Evolutionary conservation across 768 basidiomycete species (phyloP), one percentile per base, ranked within the genome.

Genomic region (Lactarius tabidus): DNA sequence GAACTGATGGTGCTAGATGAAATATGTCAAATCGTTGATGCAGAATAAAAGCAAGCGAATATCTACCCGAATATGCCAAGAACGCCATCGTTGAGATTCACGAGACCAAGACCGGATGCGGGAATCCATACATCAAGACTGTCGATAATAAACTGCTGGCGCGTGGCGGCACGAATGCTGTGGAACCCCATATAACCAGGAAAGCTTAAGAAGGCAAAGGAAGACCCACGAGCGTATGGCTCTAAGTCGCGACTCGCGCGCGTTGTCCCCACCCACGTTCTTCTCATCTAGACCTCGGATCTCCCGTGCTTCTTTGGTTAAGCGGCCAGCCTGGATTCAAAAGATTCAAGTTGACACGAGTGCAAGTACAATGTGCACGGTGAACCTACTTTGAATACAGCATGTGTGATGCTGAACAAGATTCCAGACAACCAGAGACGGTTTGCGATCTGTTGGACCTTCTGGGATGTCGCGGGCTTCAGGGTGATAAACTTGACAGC

Each of bases 401-500:
- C 82, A 72, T 89, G 86, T 20, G 83, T 76, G 31, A 96, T 79
- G 73, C 90, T 94, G 72, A 93, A 85, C 39, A 88, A 67, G 64
- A 98, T 94, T 0, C 94, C 95, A 4, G 88, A 82, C 23, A 95
- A 79, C 95, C 95, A 98, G 76, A 93, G 89, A 45, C 87, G 85
- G 76, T 89, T 91, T 3, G 92, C 86, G 10, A 82, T 77, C 74
- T 84, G 87, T 65, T 82, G 77, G 18, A 91, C 77, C 70, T 78
- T 83, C 59, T 84, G 79, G 6, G 85, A 82, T 14, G 84, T 85
- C 62, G 84, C 83, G 3, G 90, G 84, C 57, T 77, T 78, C 64
- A 91, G 74, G 57, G 71, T 81, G 65, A 88, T 80, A 71, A 91
- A 84, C 71, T 86, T 89, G 67, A 89, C 79, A 33, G 82, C 70